A percentile compares a stretch with the other conserved stretches of the same genome.
phyloP scores from a whole-genome alignment of 2,329 filamentous ascomycete genomes.

The Xylariomycetidae sp. region DNA sequence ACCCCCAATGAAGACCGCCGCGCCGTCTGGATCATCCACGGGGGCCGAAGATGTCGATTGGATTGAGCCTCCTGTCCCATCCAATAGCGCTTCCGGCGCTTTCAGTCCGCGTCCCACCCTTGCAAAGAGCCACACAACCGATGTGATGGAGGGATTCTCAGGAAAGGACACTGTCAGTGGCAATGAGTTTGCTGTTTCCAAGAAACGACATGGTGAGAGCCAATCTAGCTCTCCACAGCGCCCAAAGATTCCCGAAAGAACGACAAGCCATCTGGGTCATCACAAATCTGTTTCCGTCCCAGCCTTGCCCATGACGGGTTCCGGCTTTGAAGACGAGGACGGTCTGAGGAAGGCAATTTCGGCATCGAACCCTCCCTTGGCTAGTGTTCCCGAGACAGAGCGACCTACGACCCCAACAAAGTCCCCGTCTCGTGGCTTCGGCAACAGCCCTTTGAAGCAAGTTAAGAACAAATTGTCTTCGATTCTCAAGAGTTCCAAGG shows the following conservation, averaged over 20 bases:
- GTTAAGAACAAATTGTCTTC: conserved; percentile 91
- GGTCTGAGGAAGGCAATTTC: conserved; percentile 55
- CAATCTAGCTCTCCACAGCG: conserved; percentile 31
- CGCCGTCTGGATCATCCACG: conserved; percentile 55
- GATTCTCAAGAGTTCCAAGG: conserved; percentile 81
- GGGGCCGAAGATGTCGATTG: conserved; percentile 56
- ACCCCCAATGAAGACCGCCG: conserved; percentile 29
- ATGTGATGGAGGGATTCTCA: conserved; percentile 53
- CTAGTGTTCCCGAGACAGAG: conserved; percentile 39
- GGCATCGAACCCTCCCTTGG: conserved; percentile 48
- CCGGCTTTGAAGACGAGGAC: conserved; percentile 24
- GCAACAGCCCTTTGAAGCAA: conserved; percentile 79
- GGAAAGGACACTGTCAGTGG: conserved; percentile 43
- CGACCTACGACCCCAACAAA: conserved; percentile 47
- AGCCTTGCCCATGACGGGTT: conserved; percentile 33
- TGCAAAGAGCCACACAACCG: conserved; percentile 54
- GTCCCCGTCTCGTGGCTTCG: conserved; percentile 49
- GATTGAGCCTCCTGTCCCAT: conserved; percentile 47
- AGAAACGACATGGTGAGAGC: conserved; percentile 30
- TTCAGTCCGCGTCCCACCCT: conserved; percentile 45
- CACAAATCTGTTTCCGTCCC: conserved; percentile 61
- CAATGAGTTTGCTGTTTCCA: conserved; percentile 38
- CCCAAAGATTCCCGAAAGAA: conserved; percentile 23
- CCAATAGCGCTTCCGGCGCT: conserved; percentile 27
- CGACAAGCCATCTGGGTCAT: conserved; percentile 37